Evolutionary conservation across 2,329 filamentous ascomycete genomes (phyloP).

Genomic region (Xylaria sp.): DNA sequence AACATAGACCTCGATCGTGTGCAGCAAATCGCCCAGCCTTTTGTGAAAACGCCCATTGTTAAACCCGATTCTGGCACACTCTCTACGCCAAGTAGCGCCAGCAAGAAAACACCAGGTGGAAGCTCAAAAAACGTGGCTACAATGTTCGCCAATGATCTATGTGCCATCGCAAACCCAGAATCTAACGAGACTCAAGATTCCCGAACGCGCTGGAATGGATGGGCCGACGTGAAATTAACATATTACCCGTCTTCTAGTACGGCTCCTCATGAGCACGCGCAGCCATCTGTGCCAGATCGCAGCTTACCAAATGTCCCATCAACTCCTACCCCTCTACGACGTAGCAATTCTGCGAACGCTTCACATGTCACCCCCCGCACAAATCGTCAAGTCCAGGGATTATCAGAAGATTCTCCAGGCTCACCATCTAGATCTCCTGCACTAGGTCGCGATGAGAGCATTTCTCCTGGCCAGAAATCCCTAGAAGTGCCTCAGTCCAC

Average conservation of each 20-base stretch:
- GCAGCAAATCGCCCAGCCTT: conserved; percentile 83
- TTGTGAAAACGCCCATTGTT: conserved; percentile 74
- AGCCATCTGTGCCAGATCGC: conserved; percentile 48
- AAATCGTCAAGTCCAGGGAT: conserved; percentile 46
- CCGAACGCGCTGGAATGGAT: conserved; percentile 72
- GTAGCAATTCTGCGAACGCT: conserved; percentile 67
- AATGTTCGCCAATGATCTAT: conserved; percentile 85
- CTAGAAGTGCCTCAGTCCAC: conserved; percentile 72
- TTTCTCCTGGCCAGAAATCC: conserved; percentile 62
- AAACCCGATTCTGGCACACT: conserved; percentile 63
- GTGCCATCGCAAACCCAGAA: conserved; percentile 74
- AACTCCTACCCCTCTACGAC: conserved; percentile 80
- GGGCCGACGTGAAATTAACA: conserved; percentile 80
- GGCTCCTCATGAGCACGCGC: conserved; percentile 46
- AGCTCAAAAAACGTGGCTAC: conserved; percentile 61
- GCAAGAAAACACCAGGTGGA: conserved; percentile 68
- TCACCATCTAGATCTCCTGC: conserved; percentile 52
- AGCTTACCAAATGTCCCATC: conserved; percentile 62
- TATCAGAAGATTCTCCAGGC: conserved; percentile 62
- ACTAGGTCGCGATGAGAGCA: conserved; percentile 54
- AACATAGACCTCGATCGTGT: conserved; percentile 82
- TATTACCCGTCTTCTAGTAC: conserved; percentile 72
- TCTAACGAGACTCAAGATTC: conserved; percentile 48
- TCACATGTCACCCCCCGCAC: conserved; percentile 53
- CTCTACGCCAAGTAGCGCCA: conserved; percentile 64